phyloP scores from a whole-genome alignment of 192 early-diverging fungal species.

The Mortierella antarctica region DNA sequence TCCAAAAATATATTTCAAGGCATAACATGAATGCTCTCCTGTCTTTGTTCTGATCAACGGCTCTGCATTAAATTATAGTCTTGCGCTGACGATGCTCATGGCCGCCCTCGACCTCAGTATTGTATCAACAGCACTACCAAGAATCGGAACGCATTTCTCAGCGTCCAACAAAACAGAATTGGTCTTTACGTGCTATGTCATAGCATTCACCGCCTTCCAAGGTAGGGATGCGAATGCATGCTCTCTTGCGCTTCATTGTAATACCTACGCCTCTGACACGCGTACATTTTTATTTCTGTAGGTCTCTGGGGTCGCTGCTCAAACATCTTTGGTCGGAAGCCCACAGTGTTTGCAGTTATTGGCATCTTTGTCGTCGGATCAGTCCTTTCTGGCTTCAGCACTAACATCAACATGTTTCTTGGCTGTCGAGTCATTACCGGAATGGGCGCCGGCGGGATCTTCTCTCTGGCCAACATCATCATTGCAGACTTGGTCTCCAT shows the following conservation, averaged over 20 bases:
- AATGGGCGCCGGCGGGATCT: constrained; percentile 72
- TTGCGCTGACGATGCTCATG: constrained; percentile 66
- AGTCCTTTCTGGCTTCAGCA: constrained; percentile 38
- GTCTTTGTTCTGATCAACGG: background rate
- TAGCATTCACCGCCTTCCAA: constrained; percentile 50
- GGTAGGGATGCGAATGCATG: constrained; percentile 5
- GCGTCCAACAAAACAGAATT: constrained; percentile 47
- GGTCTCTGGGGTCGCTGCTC: constrained; percentile 56
- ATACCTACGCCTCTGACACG: background rate
- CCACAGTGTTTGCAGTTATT: constrained; percentile 37
- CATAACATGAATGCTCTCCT: background rate
- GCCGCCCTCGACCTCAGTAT: constrained; percentile 71
- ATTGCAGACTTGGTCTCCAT: constrained; percentile 87
- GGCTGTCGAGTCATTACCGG: constrained; percentile 46
- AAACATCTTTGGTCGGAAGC: constrained; percentile 56
- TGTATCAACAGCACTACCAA: constrained; percentile 69
- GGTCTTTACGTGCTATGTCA: constrained; percentile 52
- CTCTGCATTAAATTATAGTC: background rate
- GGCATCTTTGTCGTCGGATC: constrained; percentile 37
- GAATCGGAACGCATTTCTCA: constrained; percentile 55
- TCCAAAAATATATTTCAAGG: background rate
- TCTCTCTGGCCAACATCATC: constrained; percentile 80
- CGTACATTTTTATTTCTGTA: background rate
- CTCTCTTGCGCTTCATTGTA: background rate
- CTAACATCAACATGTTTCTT: constrained; percentile 50